Conservation (phyloP, 306 rosid genomes). For the Inga leiocalycina region DNA sequence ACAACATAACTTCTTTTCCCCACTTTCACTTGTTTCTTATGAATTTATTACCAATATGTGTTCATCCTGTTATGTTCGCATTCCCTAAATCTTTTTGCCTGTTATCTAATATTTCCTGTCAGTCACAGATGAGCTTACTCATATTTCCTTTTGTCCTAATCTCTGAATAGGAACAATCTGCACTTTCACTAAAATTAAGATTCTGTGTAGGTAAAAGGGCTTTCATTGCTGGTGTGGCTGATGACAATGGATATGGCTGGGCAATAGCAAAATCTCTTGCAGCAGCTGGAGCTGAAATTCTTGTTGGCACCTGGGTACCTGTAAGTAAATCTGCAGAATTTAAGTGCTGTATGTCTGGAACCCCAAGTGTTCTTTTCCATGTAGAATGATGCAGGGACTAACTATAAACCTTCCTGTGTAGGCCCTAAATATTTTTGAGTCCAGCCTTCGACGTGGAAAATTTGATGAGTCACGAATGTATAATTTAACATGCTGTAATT, state of each 20-base stretch:
- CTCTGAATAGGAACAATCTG: not conserved
- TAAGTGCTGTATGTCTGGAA: not conserved
- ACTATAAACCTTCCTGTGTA: slow-evolving; percentile 35
- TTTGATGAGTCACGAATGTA: slow-evolving; percentile 89
- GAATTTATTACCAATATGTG: not conserved
- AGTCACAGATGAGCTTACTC: not conserved
- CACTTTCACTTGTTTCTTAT: not conserved
- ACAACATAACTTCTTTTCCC: not conserved
- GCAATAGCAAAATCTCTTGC: slow-evolving; percentile 99
- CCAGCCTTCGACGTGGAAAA: slow-evolving; percentile 93
- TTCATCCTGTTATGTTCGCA: not conserved
- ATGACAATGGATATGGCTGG: slow-evolving; percentile 98
- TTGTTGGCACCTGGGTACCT: slow-evolving; percentile 99
- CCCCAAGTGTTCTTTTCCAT: not conserved
- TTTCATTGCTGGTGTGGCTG: slow-evolving; percentile 95
- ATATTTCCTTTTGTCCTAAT: not conserved
- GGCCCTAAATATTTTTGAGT: slow-evolving; percentile 96
- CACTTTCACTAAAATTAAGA: slow-evolving; percentile 13
- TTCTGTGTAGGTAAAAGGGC: slow-evolving; percentile 81
- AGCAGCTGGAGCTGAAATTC: slow-evolving; percentile 96
- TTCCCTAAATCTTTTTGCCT: not conserved
- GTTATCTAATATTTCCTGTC: not conserved
- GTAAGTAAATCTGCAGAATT: slow-evolving; percentile 55
- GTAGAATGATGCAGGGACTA: slow-evolving; percentile 32
- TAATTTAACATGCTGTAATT: slow-evolving; percentile 21